Evolutionary conservation across 2,329 filamentous ascomycete species (phyloP).

Genomic region (Penicillium glabrum): DNA sequence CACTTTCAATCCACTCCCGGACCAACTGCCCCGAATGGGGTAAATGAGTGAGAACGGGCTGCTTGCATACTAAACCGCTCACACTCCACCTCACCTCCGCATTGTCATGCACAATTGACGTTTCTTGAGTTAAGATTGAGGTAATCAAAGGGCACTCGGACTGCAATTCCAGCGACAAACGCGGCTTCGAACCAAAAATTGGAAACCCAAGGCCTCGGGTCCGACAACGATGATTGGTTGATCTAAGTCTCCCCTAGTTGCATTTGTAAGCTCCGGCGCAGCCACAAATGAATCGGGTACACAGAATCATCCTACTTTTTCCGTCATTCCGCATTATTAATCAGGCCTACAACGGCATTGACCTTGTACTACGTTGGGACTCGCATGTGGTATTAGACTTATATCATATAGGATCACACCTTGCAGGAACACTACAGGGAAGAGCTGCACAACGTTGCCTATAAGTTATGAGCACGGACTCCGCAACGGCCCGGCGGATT

Average conservation of each 20-base stretch:
- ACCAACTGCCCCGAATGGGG: slow-evolving; percentile 1
- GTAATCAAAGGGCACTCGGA: background rate
- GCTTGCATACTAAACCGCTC: background rate
- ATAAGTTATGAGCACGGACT: background rate
- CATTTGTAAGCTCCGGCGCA: slow-evolving; percentile 10
- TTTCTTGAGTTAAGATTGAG: background rate
- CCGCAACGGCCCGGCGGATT: background rate
- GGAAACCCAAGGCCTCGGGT: background rate
- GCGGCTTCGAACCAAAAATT: slow-evolving; percentile 6
- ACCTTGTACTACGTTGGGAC: too few relatives aligned
- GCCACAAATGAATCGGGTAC: background rate
- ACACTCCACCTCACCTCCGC: background rate
- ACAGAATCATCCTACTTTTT: slow-evolving; percentile 9
- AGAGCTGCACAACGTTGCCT: background rate
- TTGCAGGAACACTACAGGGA: background rate
- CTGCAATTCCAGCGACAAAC: slow-evolving; percentile 12
- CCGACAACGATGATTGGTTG: slow-evolving; percentile 8
- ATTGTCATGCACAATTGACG: background rate
- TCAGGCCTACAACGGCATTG: background rate
- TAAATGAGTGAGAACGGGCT: background rate
- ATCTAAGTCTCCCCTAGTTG: background rate
- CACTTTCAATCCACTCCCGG: slow-evolving; percentile 7
- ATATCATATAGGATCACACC: background rate
- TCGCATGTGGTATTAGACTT: background rate
- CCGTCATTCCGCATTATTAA: slow-evolving; percentile 5